A percentile compares a stretch with the other conserved stretches of the same genome.
These are phyloP conservation scores for Ceratocystis diversiconidia DNA, from an alignment of 2,329 filamentous ascomycete genomes.

Conservation along the genomic window DNA sequence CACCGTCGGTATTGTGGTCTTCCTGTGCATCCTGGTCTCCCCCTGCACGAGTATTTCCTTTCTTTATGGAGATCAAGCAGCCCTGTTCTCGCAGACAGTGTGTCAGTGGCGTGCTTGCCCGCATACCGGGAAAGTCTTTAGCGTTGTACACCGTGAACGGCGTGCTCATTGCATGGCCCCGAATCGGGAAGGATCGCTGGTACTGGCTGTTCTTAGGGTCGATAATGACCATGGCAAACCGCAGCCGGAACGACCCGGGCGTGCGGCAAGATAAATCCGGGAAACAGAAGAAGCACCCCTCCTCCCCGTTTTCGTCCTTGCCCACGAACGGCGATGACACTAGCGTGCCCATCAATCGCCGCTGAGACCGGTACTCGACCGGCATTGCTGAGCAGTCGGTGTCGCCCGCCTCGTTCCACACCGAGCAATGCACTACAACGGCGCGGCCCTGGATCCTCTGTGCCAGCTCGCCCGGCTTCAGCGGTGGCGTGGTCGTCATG, in stretches of 20 bases:
- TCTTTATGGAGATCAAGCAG: constrained; percentile 74
- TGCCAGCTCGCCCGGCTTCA: constrained; percentile 35
- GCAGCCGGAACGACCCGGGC: constrained; percentile 59
- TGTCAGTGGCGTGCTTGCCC: constrained; percentile 58
- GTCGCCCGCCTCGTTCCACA: constrained; percentile 55
- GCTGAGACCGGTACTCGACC: constrained; percentile 55
- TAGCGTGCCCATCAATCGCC: constrained; percentile 65
- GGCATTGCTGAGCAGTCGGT: constrained; percentile 59
- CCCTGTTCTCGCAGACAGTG: constrained; percentile 65
- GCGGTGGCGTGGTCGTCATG: constrained; percentile 43
- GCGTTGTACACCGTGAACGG: constrained; percentile 70
- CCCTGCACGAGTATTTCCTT: constrained; percentile 54
- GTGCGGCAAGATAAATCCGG: constrained; percentile 69
- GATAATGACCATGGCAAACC: constrained; percentile 59
- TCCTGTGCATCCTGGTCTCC: constrained; percentile 34
- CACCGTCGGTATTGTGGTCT: constrained; percentile 13
- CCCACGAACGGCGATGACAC: constrained; percentile 66
- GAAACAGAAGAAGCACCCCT: constrained; percentile 78
- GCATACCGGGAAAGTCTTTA: constrained; percentile 78
- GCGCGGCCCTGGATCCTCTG: constrained; percentile 35
- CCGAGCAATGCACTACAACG: constrained; percentile 61
- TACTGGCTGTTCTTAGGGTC: constrained; percentile 34
- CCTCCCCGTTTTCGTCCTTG: constrained; percentile 54
- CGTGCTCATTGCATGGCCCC: constrained; percentile 45
- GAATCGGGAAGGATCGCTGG: constrained; percentile 35